Percentiles rank a stretch among this genome's conserved stretches.
Conservation (phyloP, 352 stramenopile genomes). For the Globisporangium lucens region DNA sequence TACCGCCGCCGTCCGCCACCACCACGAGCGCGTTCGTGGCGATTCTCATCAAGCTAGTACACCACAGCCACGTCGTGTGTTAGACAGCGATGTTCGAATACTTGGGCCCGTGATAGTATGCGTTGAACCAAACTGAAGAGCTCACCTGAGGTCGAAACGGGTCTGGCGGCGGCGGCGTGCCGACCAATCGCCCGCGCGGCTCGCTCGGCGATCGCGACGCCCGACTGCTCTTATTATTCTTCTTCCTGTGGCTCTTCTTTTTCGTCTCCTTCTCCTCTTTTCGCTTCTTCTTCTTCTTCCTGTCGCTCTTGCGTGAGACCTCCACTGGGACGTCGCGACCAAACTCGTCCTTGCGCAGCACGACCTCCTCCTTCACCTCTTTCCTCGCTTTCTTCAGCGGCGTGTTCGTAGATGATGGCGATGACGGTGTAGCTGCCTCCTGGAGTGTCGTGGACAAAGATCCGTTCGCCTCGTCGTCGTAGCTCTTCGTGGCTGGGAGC, state of each 20-base stretch:
- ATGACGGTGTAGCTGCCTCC: not conserved
- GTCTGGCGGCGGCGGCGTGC: slow-evolving; percentile 54
- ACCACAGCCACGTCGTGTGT: not conserved
- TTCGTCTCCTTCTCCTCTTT: slow-evolving; percentile 16
- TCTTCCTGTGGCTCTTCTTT: slow-evolving; percentile 25
- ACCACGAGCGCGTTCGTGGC: slow-evolving; percentile 11
- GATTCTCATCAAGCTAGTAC: slow-evolving; percentile 43
- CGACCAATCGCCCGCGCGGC: slow-evolving; percentile 19
- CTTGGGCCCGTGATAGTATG: not conserved
- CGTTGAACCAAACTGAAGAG: not conserved
- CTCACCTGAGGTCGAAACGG: slow-evolving; percentile 60
- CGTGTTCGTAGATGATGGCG: not conserved
- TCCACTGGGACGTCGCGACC: slow-evolving; percentile 50
- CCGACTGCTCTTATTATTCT: slow-evolving; percentile 16
- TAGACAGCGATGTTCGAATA: not conserved
- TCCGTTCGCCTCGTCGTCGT: slow-evolving; percentile 9
- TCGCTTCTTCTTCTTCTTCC: slow-evolving; percentile 24
- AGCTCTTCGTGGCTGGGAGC: not conserved
- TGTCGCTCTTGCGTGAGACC: slow-evolving; percentile 16
- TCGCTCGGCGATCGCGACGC: slow-evolving; percentile 21
- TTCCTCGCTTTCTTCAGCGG: slow-evolving; percentile 19
- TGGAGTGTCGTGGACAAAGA: not conserved
- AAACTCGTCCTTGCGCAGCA: slow-evolving; percentile 74
- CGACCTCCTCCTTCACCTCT: slow-evolving; percentile 23
- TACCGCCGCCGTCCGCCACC: not conserved